Base-by-base conservation (phyloP, 164 flowering plant species). In the Liquidambar formosana region DNA sequence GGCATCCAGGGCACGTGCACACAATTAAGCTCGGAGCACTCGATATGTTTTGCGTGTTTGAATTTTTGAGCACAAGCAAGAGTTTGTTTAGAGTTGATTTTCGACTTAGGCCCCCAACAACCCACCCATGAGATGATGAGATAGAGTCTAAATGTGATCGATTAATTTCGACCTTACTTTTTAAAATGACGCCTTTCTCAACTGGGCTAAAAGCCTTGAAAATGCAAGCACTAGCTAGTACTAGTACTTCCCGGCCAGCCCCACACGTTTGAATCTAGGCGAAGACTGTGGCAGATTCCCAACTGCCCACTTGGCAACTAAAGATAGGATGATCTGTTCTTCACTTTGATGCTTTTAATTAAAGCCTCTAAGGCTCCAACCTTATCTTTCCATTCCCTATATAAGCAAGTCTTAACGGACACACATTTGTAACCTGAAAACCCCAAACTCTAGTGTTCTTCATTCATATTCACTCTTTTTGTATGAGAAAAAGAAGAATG, bases 261-360 rank as follows among this genome's bases (percentile, higher is more conserved):
- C 60, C 67, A 38, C 44, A 10, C 14, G 2, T 0, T 22, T 27
- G 59, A 27, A 46, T 70, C 63, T 63, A 72, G 19, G 33, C 57
- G 64, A 67, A 59, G 64, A 68, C 75, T 38, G 69, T 70, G 76
- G 69, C 78, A 10, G 33, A 10, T 57, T 59, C 78, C 67, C 67
- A 68, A 56, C 75, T 65, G 69, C 71, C 82, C 84, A 78, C 80
- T 78, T 78, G 77, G 77, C 75, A 49, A 8, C 4, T 21, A 28
- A 58, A 58, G 61, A 65, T 41, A 47, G 70, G 63, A 22, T 49
- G 10, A 21, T 16, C 26, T 16, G 1, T 48, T 23, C 53, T 38
- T 45, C 33, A 41, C 61, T 25, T 64, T 69, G n/a, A n/a, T n/a
- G n/a, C n/a, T n/a, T n/a, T n/a, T n/a, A n/a, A n/a, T n/a, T n/a